Percentiles rank a stretch among this genome's conserved stretches.
Conservation (phyloP, 108 stramenopile species). For the Nitzschia sp. region DNA sequence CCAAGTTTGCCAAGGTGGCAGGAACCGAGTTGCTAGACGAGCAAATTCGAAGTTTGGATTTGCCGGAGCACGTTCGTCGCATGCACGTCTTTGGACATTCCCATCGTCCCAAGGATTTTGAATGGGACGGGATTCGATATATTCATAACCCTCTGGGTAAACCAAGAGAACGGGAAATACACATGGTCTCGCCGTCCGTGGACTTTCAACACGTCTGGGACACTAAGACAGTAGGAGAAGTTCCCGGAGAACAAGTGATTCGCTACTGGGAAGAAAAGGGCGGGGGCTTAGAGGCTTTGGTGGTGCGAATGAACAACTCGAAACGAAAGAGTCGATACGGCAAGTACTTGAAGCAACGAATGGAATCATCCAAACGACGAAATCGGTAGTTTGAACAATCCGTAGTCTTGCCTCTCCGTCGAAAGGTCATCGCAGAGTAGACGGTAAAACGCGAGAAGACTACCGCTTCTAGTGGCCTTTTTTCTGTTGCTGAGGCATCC, state of each 20-base stretch:
- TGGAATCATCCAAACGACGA: not conserved
- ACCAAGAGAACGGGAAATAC: slow-evolving; percentile 53
- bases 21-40: slow-evolving; percentile 47
- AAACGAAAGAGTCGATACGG: slow-evolving; percentile 23
- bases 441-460: no score
- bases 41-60: slow-evolving; percentile 49
- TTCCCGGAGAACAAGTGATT: slow-evolving; percentile 28
- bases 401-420: no score
- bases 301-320: slow-evolving; percentile 31
- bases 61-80: slow-evolving; percentile 3
- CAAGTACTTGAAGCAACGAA: not conserved
- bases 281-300: slow-evolving; percentile 49
- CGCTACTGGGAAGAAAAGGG: slow-evolving; percentile 67
- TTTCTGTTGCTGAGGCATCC: no score
- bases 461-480: no score
- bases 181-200: slow-evolving; percentile 51
- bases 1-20: slow-evolving; percentile 73
- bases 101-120: slow-evolving; percentile 72
- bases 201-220: slow-evolving; percentile 59
- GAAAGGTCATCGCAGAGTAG: no score
- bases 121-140: slow-evolving; percentile 52
- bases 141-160: slow-evolving; percentile 69
- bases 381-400: no score
- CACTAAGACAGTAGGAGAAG: not conserved
- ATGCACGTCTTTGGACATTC: slow-evolving; percentile 71